A percentile compares a stretch with the other conserved stretches of the same genome.
These are phyloP conservation scores for Prunus persica DNA, from an alignment of 306 rosid species.

Conservation along the genomic window DNA sequence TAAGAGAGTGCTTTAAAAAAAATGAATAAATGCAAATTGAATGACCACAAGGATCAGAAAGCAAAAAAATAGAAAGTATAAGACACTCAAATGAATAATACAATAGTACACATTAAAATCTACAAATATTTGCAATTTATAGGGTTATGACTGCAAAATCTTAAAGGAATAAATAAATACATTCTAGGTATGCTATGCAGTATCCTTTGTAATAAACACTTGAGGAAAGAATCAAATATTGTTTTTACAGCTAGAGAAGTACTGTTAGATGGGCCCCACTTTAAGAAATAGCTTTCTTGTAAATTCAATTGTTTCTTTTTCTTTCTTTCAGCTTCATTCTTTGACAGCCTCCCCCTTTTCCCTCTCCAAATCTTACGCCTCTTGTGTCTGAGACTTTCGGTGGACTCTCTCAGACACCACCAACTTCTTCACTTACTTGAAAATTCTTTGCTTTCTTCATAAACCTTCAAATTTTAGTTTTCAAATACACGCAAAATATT, in stretches of 20 bases:
- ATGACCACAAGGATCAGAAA: too few species aligned
- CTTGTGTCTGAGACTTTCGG: slow-evolving; percentile 10
- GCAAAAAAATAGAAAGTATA: too few species aligned
- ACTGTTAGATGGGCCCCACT: slow-evolving; percentile 4
- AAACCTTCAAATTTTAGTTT: neutral
- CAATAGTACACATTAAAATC: too few species aligned
- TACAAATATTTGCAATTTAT: neutral
- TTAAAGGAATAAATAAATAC: neutral
- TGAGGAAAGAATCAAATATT: neutral
- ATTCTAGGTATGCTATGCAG: too few species aligned
- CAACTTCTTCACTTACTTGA: slow-evolving; percentile 5
- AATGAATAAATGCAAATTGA: too few species aligned
- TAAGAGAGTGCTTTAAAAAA: too few species aligned
- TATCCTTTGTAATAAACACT: neutral
- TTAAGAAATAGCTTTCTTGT: neutral
- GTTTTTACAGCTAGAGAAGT: neutral
- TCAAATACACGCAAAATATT: neutral
- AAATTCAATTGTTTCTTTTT: neutral
- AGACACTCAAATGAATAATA: too few species aligned
- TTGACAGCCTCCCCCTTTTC: slow-evolving; percentile 8
- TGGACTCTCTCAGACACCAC: slow-evolving; percentile 30
- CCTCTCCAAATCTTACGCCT: slow-evolving; percentile 23
- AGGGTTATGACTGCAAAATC: neutral
- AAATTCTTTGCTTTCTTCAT: slow-evolving; percentile 43
- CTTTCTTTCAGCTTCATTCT: slow-evolving; percentile 11